These are phyloP conservation scores for Aspergillus fumigatiaffinis DNA, from an alignment of 2,329 filamentous ascomycete species.

Conservation along the genomic window DNA sequence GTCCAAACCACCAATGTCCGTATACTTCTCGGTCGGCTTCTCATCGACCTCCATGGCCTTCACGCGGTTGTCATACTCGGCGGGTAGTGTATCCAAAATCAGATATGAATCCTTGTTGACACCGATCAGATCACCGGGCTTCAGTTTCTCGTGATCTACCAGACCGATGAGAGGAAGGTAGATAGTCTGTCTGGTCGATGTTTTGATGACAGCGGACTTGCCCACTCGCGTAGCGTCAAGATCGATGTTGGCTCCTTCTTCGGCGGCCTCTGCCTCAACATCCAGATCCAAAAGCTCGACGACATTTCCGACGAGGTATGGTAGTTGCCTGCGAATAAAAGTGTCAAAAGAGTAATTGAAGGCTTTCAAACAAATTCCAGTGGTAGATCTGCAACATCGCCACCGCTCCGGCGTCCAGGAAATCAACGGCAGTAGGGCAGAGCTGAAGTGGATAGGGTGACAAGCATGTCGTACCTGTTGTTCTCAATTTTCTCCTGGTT, in stretches of 20 bases:
- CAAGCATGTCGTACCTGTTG: constrained; percentile 64
- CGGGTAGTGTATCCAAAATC: constrained; percentile 90
- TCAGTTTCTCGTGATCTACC: constrained; percentile 90
- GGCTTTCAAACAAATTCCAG: background rate
- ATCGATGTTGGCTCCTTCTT: constrained; percentile 98
- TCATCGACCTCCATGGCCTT: constrained; percentile 99
- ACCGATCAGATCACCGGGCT: constrained; percentile 93
- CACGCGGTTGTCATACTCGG: constrained; percentile 96
- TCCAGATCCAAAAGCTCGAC: constrained; percentile 96
- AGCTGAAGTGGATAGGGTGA: background rate
- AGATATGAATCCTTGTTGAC: constrained; percentile 99
- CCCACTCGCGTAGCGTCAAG: constrained; percentile 93
- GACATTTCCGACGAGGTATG: constrained; percentile 96
- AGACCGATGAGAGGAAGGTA: constrained; percentile 96
- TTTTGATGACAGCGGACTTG: constrained; percentile 99
- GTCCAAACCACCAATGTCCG: constrained; percentile 92
- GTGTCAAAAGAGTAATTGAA: constrained; percentile 14
- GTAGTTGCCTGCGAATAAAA: constrained; percentile 68
- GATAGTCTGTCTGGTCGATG: constrained; percentile 95
- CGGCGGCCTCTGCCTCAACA: constrained; percentile 89
- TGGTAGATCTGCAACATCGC: background rate
- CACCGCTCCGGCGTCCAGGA: background rate
- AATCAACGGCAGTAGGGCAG: background rate
- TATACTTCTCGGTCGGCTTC: constrained; percentile 99
- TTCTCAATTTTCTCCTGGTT: constrained; percentile 99